Base-by-base conservation (phyloP, 768 basidiomycete species). In the Suillus decipiens region DNA sequence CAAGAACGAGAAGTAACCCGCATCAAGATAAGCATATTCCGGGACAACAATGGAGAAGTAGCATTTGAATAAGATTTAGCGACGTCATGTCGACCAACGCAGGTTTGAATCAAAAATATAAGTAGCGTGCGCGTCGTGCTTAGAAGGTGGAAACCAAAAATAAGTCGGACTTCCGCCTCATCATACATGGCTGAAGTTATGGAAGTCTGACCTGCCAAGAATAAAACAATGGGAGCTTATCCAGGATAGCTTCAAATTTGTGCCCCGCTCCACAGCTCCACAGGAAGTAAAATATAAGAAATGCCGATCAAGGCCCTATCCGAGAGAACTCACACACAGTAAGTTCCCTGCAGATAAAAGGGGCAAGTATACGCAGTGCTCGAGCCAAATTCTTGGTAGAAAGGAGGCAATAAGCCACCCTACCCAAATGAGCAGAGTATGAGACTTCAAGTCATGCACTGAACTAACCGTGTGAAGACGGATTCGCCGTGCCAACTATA, bases 1-100 rank as follows among this genome's bases (percentile, higher is more conserved):
- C 64, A 61, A 61, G 48, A 37, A 34, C 47, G 51, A 63, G 61
- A 67, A 63, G 41, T 67, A 64, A 22, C 9, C 24, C 55, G 17
- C 36, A 12, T 57, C 8, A 19, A 28, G 24, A 41, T 17, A 19
- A 53, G 51, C n/a, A 57, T 12, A 57, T 57, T 57, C 39, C 41
- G 39, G 56, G 56, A 57, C 28, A 57, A 57, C 56, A 57, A 57
- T 41, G 56, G 19, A 19, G 56, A 57, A 57, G 56, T 31, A 41
- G 41, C 24, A 17, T 24, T 7, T 24, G 17, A 39, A 28, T 41
- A 28, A 28, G 56, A 57, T 12, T 42, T 11, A 57, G 28, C 39
- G 28, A 57, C 39, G 37, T 57, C 24, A 57, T 57, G 17, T 41
- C 7, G 15, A 17, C 24, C 37, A 28, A 39, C 24, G 24, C 31